Conservation (phyloP, 169 alveolate genomes). For the Plasmodium billcollinsi region DNA sequence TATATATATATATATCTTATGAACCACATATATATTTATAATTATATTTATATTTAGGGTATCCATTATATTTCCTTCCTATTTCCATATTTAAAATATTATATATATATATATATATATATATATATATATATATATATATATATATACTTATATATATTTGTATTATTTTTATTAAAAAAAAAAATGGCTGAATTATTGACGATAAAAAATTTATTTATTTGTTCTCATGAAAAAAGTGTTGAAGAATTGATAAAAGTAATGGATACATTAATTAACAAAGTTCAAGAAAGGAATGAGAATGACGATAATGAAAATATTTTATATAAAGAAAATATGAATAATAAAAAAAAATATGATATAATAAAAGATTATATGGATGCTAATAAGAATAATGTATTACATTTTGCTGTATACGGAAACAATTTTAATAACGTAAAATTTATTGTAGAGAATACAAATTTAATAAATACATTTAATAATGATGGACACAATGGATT, state of each 20-base stretch:
- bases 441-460: conserved; percentile 49
- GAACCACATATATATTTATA: too few relatives aligned
- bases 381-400: conserved; percentile 55
- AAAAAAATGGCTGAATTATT: conserved; percentile 53
- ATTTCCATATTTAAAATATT: too few relatives aligned
- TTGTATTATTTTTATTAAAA: conserved; percentile 3
- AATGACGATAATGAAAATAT: not conserved
- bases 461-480: conserved; percentile 52
- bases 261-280: conserved; percentile 37
- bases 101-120: too few relatives aligned
- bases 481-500: conserved; percentile 46
- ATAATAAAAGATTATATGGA: conserved; percentile 64
- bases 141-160: too few relatives aligned
- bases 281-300: not conserved
- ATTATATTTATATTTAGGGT: too few relatives aligned
- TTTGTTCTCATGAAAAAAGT: conserved; percentile 55
- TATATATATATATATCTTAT: too few relatives aligned
- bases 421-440: conserved; percentile 51
- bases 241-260: conserved; percentile 57
- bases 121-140: too few relatives aligned
- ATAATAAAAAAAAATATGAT: conserved; percentile 14
- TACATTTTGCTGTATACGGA: conserved; percentile 74
- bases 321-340: not conserved
- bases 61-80: not conserved
- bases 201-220: conserved; percentile 46